These are phyloP conservation scores for Colletotrichum scovillei DNA, from an alignment of 2,329 filamentous ascomycete species.

Conservation along the genomic window DNA sequence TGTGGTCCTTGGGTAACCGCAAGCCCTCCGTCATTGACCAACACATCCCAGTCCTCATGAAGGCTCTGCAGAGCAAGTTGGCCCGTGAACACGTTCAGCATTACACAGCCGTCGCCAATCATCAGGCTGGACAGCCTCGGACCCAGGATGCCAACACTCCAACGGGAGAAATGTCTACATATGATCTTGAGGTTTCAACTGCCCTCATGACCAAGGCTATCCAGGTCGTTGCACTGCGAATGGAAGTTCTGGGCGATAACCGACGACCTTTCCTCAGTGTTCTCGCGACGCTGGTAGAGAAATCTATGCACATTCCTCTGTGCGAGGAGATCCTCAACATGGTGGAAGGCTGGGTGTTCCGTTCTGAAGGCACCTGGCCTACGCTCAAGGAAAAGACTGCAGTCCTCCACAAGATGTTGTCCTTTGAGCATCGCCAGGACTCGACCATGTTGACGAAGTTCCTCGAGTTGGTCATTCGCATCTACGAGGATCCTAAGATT, in stretches of 20 bases:
- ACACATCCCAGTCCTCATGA: conserved; percentile 90
- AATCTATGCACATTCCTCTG: conserved; percentile 86
- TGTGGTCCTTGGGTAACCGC: conserved; percentile 90
- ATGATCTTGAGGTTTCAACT: conserved; percentile 90
- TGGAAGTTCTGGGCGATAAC: conserved; percentile 92
- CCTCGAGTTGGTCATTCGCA: conserved; percentile 93
- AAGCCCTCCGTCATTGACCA: conserved; percentile 90
- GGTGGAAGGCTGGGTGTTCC: conserved; percentile 96
- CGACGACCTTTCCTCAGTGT: conserved; percentile 94
- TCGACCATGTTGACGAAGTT: conserved; percentile 91
- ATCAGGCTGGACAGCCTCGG: conserved; percentile 54
- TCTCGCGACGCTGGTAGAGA: conserved; percentile 92
- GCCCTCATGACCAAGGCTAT: conserved; percentile 95
- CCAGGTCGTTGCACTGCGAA: conserved; percentile 89
- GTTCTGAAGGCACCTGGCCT: conserved; percentile 93
- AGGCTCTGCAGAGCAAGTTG: conserved; percentile 90
- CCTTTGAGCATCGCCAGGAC: conserved; percentile 89
- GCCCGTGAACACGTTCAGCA: conserved; percentile 92
- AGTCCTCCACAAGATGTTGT: conserved; percentile 98
- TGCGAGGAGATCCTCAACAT: conserved; percentile 94
- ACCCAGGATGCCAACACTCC: conserved; percentile 66
- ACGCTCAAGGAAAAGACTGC: conserved; percentile 99
- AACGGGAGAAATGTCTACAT: conserved; percentile 71
- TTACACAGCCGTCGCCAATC: conserved; percentile 69
- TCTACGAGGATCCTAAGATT: conserved; percentile 98